Conservation (phyloP, 2,329 filamentous ascomycete genomes). For the Arthroderma sp. region DNA sequence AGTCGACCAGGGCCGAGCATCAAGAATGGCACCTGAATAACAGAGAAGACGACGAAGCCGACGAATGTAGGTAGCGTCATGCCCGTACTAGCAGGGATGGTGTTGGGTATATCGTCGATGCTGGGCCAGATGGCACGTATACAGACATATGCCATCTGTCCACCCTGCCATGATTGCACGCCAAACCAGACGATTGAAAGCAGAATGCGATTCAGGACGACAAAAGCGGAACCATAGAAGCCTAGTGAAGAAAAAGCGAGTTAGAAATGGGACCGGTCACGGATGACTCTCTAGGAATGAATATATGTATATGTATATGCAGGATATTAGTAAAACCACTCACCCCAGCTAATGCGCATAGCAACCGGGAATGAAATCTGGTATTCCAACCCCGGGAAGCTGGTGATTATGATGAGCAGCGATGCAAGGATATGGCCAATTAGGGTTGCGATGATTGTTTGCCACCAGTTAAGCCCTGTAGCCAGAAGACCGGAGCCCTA, state of each 20-base stretch:
- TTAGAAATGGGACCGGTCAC: not conserved
- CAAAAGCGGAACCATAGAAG: conserved; percentile 31
- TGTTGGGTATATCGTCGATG: conserved; percentile 24
- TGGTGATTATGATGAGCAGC: conserved; percentile 26
- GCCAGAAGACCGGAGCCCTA: conserved; percentile 28
- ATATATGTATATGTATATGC: no score
- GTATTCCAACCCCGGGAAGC: conserved; percentile 31
- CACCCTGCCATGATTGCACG: conserved; percentile 27
- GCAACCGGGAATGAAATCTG: conserved; percentile 37
- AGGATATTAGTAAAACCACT: conserved; percentile 22
- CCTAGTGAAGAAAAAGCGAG: not conserved
- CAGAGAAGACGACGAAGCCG: conserved; percentile 27
- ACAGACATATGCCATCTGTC: conserved; percentile 34
- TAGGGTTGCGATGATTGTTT: conserved; percentile 23
- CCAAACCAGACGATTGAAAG: conserved; percentile 23
- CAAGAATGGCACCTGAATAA: conserved; percentile 32
- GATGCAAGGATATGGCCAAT: conserved; percentile 29
- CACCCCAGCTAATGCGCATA: conserved; percentile 33
- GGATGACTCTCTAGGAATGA: no score
- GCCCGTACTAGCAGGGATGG: conserved; percentile 22
- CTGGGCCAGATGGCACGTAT: conserved; percentile 17
- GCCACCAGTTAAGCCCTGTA: conserved; percentile 25
- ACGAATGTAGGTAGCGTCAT: conserved; percentile 28
- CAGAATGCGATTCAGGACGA: conserved; percentile 31
- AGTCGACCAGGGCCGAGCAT: conserved; percentile 32